Evolutionary conservation across 768 basidiomycete species (phyloP), one percentile per base, ranked within the genome.

Genomic region (Lentinula edodes): DNA sequence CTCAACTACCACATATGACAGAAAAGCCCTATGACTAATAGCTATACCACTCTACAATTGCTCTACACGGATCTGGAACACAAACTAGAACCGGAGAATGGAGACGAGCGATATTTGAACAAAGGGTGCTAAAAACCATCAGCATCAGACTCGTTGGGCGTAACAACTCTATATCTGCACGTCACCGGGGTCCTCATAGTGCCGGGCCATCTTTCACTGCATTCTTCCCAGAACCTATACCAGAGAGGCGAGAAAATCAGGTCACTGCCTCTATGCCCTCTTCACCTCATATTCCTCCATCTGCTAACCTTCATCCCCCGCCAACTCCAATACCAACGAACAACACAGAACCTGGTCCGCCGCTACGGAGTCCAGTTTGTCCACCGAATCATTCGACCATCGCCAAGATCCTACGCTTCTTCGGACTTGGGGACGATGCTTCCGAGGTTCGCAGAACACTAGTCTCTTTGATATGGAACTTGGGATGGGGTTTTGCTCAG

Each of bases 381-480:
- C 53, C 35, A 35, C 68, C 41, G 28, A 64, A 52, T 57, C 53
- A 63, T 18, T 70, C 75, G 2, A 60, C 69, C 1, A 69, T 71
- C 62, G 57, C 53, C 42, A 72, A 71, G 54, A 35, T 74, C 5
- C 70, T 81, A 66, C 66, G 71, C 3, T 76, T 77, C 64, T 70
- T 88, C 45, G 87, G 87, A 3, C 67, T 83, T 57, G 87, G 88
- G 7, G 74, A 78, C 10, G 73, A 78, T 52, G 84, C 81, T 23
- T 75, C 81, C 3, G 74, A 73, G 61, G 78, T 77, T 6, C 78
- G 87, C 48, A 84, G 81, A 67, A 76, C 81, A 45, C 68, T 86
- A 16, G 75, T 86, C 28, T 80, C 80, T 6, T 65, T 88, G 10
- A 70, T 84, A 38, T 82, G 81, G 73, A 80, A 78, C 52, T 62